Percentiles rank a stretch among this genome's conserved stretches.
phyloP scores from a whole-genome alignment of 495 filamentous ascomycete genomes.

The Aspergillus ostianus region DNA sequence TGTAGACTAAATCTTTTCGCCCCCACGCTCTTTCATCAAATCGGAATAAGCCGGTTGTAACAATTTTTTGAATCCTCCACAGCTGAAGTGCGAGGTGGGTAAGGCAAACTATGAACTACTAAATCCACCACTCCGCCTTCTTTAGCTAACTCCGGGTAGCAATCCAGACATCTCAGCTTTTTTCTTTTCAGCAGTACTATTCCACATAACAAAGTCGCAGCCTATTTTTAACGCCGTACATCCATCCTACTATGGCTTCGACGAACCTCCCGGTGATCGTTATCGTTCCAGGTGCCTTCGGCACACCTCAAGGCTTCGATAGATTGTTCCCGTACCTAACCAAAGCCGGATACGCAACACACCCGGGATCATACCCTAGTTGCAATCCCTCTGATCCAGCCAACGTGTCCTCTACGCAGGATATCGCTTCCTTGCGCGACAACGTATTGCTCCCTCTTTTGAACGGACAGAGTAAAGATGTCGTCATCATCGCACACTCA shows the following conservation, averaged over 20 bases:
- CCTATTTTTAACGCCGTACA: neutral
- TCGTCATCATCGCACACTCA: conserved; percentile 10
- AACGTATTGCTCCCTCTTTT: conserved; percentile 9
- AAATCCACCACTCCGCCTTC: neutral
- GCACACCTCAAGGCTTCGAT: conserved; percentile 9
- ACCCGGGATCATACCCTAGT: conserved; percentile 7
- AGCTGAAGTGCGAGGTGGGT: too few species aligned
- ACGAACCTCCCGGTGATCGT: conserved; percentile 9
- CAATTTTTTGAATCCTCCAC: too few species aligned
- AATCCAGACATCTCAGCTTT: neutral
- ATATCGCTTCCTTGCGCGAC: conserved; percentile 11
- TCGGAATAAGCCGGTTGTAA: too few species aligned
- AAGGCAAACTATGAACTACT: too few species aligned
- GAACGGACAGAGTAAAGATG: conserved; percentile 5
- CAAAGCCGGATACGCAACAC: conserved; percentile 9
- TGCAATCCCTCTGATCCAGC: conserved; percentile 9
- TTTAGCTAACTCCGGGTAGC: neutral
- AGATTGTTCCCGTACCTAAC: conserved; percentile 5
- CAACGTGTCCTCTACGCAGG: conserved; percentile 6
- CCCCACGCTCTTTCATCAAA: too few species aligned
- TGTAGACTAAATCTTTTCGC: too few species aligned
- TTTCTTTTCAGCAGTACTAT: neutral
- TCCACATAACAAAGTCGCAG: neutral
- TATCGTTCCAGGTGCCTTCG: conserved; percentile 12
- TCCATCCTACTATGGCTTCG: neutral